Evolutionary conservation across 345 rosid genomes (phyloP).

Genomic region (Luvunga scandens): DNA sequence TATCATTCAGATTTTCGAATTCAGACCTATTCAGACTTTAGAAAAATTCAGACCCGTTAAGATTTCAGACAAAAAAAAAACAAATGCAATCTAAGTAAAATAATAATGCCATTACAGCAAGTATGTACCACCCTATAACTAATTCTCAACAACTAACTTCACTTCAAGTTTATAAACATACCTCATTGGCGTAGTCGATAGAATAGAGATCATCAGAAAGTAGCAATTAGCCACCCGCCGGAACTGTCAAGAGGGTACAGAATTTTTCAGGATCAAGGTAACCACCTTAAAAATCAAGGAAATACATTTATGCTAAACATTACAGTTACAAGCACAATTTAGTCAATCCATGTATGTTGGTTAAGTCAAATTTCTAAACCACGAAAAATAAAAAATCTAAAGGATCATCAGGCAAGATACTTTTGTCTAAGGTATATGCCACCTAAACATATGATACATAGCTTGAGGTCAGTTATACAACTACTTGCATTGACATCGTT

Average conservation of each 20-base stretch:
- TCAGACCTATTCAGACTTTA: too few species aligned
- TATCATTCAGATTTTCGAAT: too few species aligned
- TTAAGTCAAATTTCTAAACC: background rate
- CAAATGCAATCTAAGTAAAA: background rate
- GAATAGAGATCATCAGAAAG: conserved; percentile 90
- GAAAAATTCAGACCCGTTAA: too few species aligned
- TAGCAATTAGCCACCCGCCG: conserved; percentile 98
- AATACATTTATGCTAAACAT: background rate
- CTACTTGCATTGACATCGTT: background rate
- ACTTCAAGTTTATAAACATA: conserved; percentile 23
- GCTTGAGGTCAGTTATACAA: background rate
- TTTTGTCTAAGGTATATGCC: background rate
- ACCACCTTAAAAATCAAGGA: background rate
- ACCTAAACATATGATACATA: background rate
- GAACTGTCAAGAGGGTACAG: conserved; percentile 66
- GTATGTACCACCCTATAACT: background rate
- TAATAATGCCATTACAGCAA: background rate
- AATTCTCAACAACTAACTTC: background rate
- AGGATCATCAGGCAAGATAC: background rate
- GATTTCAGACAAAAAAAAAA: too few species aligned
- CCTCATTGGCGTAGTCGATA: conserved; percentile 97
- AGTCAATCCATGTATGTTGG: background rate
- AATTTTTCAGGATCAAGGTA: conserved; percentile 29
- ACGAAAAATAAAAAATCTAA: background rate
- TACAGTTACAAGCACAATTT: background rate